Base-by-base conservation (phyloP, 163 green algal genomes). In the Chlorella variabilis region DNA sequence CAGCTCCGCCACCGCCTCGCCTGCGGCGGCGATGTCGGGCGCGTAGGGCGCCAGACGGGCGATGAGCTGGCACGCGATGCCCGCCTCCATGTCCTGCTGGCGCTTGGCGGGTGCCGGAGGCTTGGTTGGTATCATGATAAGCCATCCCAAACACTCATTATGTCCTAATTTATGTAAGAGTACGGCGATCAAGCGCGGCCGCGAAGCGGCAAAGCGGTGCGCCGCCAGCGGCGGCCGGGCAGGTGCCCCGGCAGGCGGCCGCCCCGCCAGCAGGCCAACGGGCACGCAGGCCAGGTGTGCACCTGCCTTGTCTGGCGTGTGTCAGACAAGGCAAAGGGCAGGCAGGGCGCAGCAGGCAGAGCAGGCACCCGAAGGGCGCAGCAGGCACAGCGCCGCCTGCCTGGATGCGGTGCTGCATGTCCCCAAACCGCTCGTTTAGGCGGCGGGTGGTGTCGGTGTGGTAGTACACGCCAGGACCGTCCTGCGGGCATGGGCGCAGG, bases 361-460 rank as follows among this genome's bases (percentile, higher is more conserved):
- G 49, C 27, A 21, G 49, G n/a, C n/a, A n/a, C n/a, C n/a, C n/a
- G n/a, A n/a, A n/a, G n/a, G n/a, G n/a, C n/a, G n/a, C n/a, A n/a
- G n/a, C n/a, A n/a, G n/a, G n/a, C n/a, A n/a, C n/a, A n/a, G n/a
- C n/a, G n/a, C n/a, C n/a, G n/a, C 66, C 18, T 38, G 34, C 95
- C 41, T 90, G 86, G 25, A 98, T 96, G 42, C 90, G 93, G 83
- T 94, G 89, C 81, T 93, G 82, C 81, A 98, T 58, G 76, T 98
- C 94, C 0, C 94, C 94, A 83, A 91, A 95, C 21, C 87, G 82
- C 6, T 82, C 77, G 85, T 92, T 92, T 2, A 98, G 87, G 77
- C 93, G 83, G 0, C 62, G 67, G 0, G 90, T 95, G 3, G 75
- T 84, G 4, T 92, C 56, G 25, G 71, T 89, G 73, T 84, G 74